phyloP scores from a whole-genome alignment of 257 asterid species.

The Solanum tarijense region DNA sequence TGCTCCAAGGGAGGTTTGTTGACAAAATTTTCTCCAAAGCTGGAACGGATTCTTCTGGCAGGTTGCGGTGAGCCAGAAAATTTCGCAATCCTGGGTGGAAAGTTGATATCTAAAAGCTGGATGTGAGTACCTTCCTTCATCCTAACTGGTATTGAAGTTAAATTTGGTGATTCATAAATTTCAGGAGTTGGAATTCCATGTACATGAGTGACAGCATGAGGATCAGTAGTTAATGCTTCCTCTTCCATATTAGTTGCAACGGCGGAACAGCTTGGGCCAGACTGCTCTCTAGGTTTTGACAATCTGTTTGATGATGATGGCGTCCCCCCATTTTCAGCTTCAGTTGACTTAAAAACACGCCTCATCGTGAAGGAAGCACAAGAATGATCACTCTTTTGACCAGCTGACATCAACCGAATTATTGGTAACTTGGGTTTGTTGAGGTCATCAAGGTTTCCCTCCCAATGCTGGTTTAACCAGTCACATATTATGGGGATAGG shows the following conservation, averaged over 20 bases:
- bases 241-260: conserved; percentile 27
- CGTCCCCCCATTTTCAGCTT: conserved; percentile 47
- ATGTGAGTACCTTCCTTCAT: conserved; percentile 45
- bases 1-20: conserved; percentile 7
- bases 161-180: conserved; percentile 58
- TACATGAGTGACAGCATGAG: conserved; percentile 18
- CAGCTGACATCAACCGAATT: conserved; percentile 77
- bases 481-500: conserved; percentile 87
- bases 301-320: conserved; percentile 36
- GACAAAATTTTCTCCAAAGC: conserved; percentile 32
- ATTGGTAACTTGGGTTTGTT: conserved; percentile 79
- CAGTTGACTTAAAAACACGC: conserved; percentile 65
- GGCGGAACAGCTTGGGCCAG: conserved; percentile 32
- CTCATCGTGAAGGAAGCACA: conserved; percentile 90
- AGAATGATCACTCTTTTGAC: conserved; percentile 87
- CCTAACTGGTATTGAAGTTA: conserved; percentile 42
- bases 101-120: conserved; percentile 85
- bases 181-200: conserved; percentile 74
- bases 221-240: conserved; percentile 20
- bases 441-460: conserved; percentile 87
- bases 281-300: conserved; percentile 35
- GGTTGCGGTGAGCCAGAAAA: conserved; percentile 28
- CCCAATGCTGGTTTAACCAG: conserved; percentile 96
- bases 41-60: conserved; percentile 23
- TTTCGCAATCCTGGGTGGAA: conserved; percentile 57